A percentile compares a stretch with the other conserved stretches of the same genome.
phyloP scores from a whole-genome alignment of 108 stramenopile species.

The Stephanodiscus triporus region DNA sequence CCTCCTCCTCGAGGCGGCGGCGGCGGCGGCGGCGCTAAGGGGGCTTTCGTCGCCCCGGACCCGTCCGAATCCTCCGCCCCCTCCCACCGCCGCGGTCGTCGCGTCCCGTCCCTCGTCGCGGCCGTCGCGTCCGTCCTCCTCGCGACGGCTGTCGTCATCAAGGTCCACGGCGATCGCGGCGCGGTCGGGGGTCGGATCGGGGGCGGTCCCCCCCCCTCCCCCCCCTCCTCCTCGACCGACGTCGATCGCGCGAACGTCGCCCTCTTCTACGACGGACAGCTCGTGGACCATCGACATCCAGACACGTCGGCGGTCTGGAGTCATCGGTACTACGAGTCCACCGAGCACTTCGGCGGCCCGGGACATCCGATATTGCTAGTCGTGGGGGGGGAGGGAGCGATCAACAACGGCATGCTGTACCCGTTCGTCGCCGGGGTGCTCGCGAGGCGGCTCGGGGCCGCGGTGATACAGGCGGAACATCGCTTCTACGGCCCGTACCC shows the following conservation, averaged over 20 bases:
- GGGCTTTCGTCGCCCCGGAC: no score
- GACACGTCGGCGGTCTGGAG: conserved; percentile 52
- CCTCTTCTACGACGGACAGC: conserved; percentile 56
- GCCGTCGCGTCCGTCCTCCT: no score
- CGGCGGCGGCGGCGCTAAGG: neutral
- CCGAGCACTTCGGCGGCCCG: conserved; percentile 61
- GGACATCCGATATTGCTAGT: conserved; percentile 76
- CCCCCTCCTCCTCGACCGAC: neutral
- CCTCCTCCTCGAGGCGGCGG: no score
- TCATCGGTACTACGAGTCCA: conserved; percentile 65
- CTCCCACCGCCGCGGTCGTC: no score
- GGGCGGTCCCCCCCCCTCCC: neutral
- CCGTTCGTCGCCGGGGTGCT: conserved; percentile 66
- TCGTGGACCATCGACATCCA: conserved; percentile 54
- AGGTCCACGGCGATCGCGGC: no score
- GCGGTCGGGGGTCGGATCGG: no score
- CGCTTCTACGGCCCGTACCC: conserved; percentile 79
- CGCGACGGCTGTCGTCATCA: no score
- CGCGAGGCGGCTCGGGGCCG: conserved; percentile 63
- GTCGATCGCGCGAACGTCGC: neutral
- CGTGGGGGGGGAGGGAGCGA: conserved; percentile 75
- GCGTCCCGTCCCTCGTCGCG: no score
- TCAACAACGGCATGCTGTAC: conserved; percentile 61
- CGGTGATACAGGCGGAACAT: conserved; percentile 75
- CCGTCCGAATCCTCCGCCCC: no score